phyloP scores from a whole-genome alignment of 1,284 basidiomycete species.

The Nidula niveotomentosa region DNA sequence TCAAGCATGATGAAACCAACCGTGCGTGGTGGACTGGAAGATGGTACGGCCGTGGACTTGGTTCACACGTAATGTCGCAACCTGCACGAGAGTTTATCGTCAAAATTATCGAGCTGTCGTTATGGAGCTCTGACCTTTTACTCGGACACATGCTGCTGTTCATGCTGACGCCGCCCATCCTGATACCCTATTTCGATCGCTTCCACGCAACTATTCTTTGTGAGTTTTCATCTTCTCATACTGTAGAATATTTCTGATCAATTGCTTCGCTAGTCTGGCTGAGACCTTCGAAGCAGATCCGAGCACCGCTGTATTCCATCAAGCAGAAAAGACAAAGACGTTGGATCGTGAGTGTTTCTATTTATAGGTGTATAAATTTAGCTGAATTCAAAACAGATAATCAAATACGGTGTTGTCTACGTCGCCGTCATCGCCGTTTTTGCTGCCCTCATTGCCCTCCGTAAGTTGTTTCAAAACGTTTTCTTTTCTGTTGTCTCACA shows the following conservation, averaged over 20 bases:
- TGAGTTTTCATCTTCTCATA: conserved; percentile 75
- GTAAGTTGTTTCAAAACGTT: conserved; percentile 45
- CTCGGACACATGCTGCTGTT: conserved; percentile 83
- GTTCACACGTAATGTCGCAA: conserved; percentile 86
- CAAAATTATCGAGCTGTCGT: conserved; percentile 94
- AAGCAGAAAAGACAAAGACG: conserved; percentile 86
- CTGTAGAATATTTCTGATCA: conserved; percentile 59
- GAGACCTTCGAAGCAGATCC: conserved; percentile 87
- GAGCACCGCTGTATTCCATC: conserved; percentile 89
- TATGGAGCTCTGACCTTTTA: conserved; percentile 92
- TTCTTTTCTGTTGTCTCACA: conserved; percentile 7
- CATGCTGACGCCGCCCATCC: conserved; percentile 79
- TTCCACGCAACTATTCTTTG: conserved; percentile 91
- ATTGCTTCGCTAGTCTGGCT: conserved; percentile 65
- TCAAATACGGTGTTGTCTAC: conserved; percentile 81
- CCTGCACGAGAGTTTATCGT: conserved; percentile 95
- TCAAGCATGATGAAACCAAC: conserved; percentile 98
- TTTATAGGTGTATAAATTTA: conserved; percentile 2
- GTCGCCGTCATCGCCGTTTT: conserved; percentile 75
- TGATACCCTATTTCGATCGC: conserved; percentile 88
- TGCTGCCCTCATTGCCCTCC: conserved; percentile 72
- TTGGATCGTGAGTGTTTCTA: conserved; percentile 69
- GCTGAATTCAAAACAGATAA: conserved; percentile 39
- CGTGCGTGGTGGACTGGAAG: conserved; percentile 97
- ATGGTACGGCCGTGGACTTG: conserved; percentile 93